phyloP scores from a whole-genome alignment of 139 green algal genomes.

The Spirogloea muscicola region DNA sequence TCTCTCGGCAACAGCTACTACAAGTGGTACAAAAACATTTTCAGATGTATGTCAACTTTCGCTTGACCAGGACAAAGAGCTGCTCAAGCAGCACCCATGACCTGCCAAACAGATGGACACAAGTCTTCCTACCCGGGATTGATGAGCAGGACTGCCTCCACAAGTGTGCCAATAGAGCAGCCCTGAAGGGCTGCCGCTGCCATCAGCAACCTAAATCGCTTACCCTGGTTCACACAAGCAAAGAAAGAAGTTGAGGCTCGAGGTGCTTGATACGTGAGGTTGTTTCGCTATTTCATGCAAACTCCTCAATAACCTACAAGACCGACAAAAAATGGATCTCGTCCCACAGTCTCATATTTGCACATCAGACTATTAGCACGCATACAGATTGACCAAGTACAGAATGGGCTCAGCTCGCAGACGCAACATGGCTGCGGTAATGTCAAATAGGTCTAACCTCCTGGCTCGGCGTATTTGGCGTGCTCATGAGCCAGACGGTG shows the following conservation, averaged over 20 bases:
- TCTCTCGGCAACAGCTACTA: not conserved
- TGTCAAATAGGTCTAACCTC: too few species aligned
- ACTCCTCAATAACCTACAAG: constrained; percentile 3
- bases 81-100: not conserved
- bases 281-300: too few species aligned
- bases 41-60: not conserved
- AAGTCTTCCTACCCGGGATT: constrained; percentile 31
- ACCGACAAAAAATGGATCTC: not conserved
- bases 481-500: constrained; percentile 32
- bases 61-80: not conserved
- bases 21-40: not conserved
- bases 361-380: not conserved
- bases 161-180: constrained; percentile 40
- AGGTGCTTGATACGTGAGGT: too few species aligned
- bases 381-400: constrained; percentile 5
- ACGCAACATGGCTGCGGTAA: too few species aligned
- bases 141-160: constrained; percentile 40
- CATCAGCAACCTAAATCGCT: constrained; percentile 37
- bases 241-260: not conserved
- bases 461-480: constrained; percentile 1
- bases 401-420: too few species aligned
- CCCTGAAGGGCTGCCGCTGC: constrained; percentile 45
- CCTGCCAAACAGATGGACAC: too few species aligned
- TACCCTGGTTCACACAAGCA: constrained; percentile 25
- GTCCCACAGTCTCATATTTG: not conserved